A percentile compares a stretch with the other conserved stretches of the same genome.
Evolutionary conservation across 768 basidiomycete genomes (phyloP).

Genomic region (Kwoniella sp.): DNA sequence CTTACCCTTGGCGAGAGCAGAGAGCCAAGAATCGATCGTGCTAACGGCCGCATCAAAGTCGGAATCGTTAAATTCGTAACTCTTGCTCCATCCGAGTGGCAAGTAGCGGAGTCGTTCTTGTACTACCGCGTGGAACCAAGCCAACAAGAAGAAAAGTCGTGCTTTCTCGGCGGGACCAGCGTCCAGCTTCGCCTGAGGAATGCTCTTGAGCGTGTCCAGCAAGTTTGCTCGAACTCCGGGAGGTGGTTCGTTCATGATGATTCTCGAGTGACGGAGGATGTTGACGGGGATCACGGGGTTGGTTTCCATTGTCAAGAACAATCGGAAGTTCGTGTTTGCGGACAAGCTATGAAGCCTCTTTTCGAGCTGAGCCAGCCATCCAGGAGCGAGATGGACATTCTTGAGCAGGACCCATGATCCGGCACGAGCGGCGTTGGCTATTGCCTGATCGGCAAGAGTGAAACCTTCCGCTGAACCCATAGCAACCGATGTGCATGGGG

Average conservation of each 20-base stretch:
- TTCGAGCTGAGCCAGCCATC: constrained; percentile 93
- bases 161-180: constrained; percentile 91
- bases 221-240: constrained; percentile 96
- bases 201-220: constrained; percentile 79
- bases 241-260: constrained; percentile 98
- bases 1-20: constrained; percentile 75
- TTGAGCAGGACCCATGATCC: constrained; percentile 96
- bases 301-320: constrained; percentile 98
- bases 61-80: constrained; percentile 98
- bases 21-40: constrained; percentile 91
- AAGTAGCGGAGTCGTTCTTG: constrained; percentile 96
- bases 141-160: constrained; percentile 89
- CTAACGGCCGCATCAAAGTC: constrained; percentile 90
- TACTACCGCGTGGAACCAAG: constrained; percentile 98
- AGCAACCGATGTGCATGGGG: constrained; percentile 83
- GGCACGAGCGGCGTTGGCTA: constrained; percentile 84
- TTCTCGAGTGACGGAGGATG: constrained; percentile 89
- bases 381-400: constrained; percentile 93
- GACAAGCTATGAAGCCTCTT: constrained; percentile 92
- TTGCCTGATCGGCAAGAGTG: constrained; percentile 91
- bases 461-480: constrained; percentile 99
- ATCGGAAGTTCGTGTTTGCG: constrained; percentile 85
- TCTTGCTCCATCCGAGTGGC: constrained; percentile 94
- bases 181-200: constrained; percentile 68
- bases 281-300: constrained; percentile 94